These are phyloP conservation scores for Beta macrorhiza DNA, from an alignment of 179 eudicot species.

Conservation along the genomic window DNA sequence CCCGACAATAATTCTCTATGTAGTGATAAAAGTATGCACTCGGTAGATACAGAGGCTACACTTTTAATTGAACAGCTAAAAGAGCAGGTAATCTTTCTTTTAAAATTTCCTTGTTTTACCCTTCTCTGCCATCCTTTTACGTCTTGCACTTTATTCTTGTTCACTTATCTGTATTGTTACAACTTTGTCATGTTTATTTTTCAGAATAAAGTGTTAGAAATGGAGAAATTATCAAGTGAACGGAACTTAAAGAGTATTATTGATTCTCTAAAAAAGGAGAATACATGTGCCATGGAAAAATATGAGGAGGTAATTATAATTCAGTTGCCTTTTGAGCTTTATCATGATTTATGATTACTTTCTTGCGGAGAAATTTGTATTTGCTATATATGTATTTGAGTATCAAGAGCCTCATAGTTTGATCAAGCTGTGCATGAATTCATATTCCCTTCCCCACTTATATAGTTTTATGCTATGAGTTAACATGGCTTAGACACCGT, in stretches of 20 bases:
- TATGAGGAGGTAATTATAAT: slow-evolving; percentile 33
- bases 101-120: neutral
- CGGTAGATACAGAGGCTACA: slow-evolving; percentile 57
- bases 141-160: neutral
- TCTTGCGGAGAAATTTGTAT: slow-evolving; percentile 1
- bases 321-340: slow-evolving; percentile 1
- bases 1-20: slow-evolving; percentile 21
- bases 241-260: slow-evolving; percentile 22
- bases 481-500: too few species aligned
- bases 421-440: neutral
- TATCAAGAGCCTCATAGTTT: slow-evolving; percentile 6
- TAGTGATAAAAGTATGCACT: slow-evolving; percentile 26
- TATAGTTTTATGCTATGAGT: neutral
- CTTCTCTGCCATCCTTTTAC: neutral
- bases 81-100: slow-evolving; percentile 50
- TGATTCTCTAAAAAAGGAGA: slow-evolving; percentile 27
- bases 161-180: neutral
- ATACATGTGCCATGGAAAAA: slow-evolving; percentile 23
- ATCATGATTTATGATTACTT: neutral
- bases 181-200: neutral
- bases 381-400: neutral
- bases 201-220: slow-evolving; percentile 30
- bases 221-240: slow-evolving; percentile 29
- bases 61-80: slow-evolving; percentile 64
- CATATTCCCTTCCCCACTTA: neutral